Conservation (phyloP, 2,329 filamentous ascomycete genomes). For the Phialophora macrospora region DNA sequence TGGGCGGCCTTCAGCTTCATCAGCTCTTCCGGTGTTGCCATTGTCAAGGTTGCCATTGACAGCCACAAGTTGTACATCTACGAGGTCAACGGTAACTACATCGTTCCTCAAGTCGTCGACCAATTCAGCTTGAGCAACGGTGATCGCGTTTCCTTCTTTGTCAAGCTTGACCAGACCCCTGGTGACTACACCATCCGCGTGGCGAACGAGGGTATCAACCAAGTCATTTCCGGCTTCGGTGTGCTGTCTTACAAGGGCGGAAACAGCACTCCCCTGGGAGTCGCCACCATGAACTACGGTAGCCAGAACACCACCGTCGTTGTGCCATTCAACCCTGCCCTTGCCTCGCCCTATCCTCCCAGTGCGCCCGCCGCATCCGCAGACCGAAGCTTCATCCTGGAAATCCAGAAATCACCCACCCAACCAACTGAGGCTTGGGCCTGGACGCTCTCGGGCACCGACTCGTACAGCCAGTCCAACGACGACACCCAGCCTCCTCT, state of each 20-base stretch:
- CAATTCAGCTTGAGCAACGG: constrained; percentile 45
- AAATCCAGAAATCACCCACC: constrained; percentile 38
- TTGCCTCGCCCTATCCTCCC: constrained; percentile 56
- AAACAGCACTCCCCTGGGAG: constrained; percentile 38
- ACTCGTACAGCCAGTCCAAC: constrained; percentile 46
- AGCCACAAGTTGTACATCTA: constrained; percentile 53
- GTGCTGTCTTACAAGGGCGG: constrained; percentile 52
- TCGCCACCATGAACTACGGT: constrained; percentile 57
- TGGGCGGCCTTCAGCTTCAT: constrained; percentile 50
- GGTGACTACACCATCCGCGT: constrained; percentile 55
- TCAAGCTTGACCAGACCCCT: constrained; percentile 49
- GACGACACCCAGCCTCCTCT: constrained; percentile 51
- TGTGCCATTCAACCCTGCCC: constrained; percentile 52
- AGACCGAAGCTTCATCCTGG: constrained; percentile 54
- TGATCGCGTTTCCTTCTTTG: constrained; percentile 49
- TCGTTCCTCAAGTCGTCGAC: constrained; percentile 48
- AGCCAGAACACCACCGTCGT: constrained; percentile 52
- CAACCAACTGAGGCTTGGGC: constrained; percentile 52
- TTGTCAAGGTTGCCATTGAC: constrained; percentile 50
- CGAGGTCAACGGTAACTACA: constrained; percentile 51
- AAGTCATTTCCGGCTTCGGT: constrained; percentile 61
- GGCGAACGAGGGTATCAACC: constrained; percentile 55
- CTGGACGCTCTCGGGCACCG: constrained; percentile 59
- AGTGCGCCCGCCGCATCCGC: constrained; percentile 50
- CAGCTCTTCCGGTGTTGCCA: constrained; percentile 43